Evolutionary conservation across 2,329 filamentous ascomycete genomes (phyloP).

Genomic region (Phialocephala sp.): DNA sequence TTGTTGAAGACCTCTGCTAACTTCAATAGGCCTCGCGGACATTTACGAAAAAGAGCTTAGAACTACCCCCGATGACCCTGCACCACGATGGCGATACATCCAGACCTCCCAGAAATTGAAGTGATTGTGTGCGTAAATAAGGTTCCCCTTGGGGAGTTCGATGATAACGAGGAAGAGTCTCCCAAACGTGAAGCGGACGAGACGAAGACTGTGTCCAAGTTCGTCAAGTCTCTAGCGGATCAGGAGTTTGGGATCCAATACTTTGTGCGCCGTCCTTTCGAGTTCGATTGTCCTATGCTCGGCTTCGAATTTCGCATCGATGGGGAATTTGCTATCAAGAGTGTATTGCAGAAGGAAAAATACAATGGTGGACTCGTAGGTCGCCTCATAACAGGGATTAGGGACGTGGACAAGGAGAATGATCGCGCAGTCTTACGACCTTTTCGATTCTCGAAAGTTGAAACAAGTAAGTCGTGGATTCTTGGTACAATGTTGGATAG

Average conservation of each 20-base stretch:
- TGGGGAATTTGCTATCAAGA: neutral
- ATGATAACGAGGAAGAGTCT: neutral
- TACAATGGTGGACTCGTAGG: neutral
- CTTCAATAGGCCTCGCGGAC: no score
- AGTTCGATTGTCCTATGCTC: conserved; percentile 1
- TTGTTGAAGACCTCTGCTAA: no score
- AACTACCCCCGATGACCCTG: neutral
- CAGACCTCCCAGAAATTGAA: conserved; percentile 13
- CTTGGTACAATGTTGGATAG: no score
- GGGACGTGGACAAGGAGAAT: neutral
- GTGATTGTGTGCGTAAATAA: conserved; percentile 4
- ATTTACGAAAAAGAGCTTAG: no score
- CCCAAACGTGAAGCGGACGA: neutral
- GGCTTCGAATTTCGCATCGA: neutral
- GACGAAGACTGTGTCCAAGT: conserved; percentile 5
- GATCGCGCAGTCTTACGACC: neutral
- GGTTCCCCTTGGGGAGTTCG: conserved; percentile 10
- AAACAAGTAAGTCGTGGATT: conserved; percentile 12
- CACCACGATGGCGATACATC: conserved; percentile 14
- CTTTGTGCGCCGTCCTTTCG: neutral
- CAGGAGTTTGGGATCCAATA: conserved; percentile 14
- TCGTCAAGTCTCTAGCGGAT: conserved; percentile 10
- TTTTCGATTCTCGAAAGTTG: conserved; percentile 19
- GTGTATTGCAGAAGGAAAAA: neutral
- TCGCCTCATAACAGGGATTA: neutral